Percentiles rank a stretch among this genome's conserved stretches.
Evolutionary conservation across 768 basidiomycete species (phyloP).

Genomic region (Cystobasidium ongulense): DNA sequence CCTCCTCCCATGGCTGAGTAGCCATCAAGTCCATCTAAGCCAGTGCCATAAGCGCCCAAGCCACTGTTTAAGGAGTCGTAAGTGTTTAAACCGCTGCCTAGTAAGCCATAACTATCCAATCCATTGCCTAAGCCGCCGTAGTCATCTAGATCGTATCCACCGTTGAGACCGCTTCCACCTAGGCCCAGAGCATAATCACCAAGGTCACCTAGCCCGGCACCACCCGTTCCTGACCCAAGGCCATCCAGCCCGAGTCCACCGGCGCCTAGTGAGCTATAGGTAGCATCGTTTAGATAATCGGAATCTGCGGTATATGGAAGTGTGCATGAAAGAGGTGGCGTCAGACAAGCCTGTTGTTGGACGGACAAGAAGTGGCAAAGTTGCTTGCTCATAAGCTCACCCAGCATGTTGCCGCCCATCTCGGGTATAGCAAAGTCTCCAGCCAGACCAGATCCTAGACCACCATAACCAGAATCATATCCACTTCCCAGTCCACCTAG

Average conservation of each 20-base stretch:
- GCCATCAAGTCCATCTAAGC: background rate
- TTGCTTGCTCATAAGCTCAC: background rate
- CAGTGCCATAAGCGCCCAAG: too few species aligned
- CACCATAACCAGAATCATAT: background rate
- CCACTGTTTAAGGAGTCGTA: background rate
- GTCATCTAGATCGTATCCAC: background rate
- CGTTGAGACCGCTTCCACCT: background rate
- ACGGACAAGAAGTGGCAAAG: background rate
- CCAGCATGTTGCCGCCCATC: background rate
- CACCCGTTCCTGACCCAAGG: background rate
- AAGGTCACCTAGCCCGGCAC: background rate
- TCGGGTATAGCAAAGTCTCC: background rate
- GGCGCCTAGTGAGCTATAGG: background rate
- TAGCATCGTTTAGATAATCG: background rate
- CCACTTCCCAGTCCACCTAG: background rate
- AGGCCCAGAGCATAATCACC: conserved; percentile 1
- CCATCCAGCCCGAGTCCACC: background rate
- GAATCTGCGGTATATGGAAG: background rate
- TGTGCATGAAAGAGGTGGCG: background rate
- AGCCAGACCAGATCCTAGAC: background rate
- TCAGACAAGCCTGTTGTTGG: background rate
- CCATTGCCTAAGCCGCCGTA: background rate
- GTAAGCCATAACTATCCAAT: background rate
- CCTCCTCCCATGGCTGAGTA: background rate
- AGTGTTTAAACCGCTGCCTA: background rate